These are phyloP conservation scores for Phytopythium mirpurense DNA, from an alignment of 352 stramenopile genomes.

Conservation along the genomic window DNA sequence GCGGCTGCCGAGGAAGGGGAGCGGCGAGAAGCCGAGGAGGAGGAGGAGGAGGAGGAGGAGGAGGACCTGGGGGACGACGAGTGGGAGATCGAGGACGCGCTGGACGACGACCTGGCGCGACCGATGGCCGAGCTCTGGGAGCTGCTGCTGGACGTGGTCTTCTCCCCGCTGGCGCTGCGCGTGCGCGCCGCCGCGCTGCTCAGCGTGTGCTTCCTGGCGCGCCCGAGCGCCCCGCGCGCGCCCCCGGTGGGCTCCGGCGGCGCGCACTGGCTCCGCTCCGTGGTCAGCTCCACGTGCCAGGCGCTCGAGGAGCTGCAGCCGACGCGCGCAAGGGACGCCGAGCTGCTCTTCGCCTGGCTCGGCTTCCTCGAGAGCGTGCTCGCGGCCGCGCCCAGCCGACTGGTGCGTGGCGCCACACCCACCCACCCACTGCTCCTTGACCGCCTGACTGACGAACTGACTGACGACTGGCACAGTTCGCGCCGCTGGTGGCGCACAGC, in stretches of 20 bases:
- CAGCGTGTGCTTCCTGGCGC: slow-evolving; percentile 31
- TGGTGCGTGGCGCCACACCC: too few species aligned
- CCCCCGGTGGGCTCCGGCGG: slow-evolving; percentile 9
- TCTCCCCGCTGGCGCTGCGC: slow-evolving; percentile 55
- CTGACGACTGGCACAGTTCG: slow-evolving; percentile 18
- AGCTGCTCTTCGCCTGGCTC: slow-evolving; percentile 55
- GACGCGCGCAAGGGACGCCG: slow-evolving; percentile 26
- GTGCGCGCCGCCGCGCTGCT: slow-evolving; percentile 58
- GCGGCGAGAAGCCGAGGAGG: background rate
- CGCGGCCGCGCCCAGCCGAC: slow-evolving; percentile 26
- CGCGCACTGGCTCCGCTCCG: slow-evolving; percentile 48
- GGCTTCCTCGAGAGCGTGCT: slow-evolving; percentile 56
- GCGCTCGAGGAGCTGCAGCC: slow-evolving; percentile 52
- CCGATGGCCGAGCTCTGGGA: slow-evolving; percentile 35
- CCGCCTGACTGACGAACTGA: background rate
- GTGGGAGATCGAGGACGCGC: slow-evolving; percentile 11
- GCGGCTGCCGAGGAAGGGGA: too few species aligned
- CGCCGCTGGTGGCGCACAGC: slow-evolving; percentile 28
- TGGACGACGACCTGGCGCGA: too few species aligned
- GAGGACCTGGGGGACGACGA: background rate
- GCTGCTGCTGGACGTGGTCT: slow-evolving; percentile 64
- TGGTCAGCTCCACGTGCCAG: slow-evolving; percentile 72
- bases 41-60: background rate
- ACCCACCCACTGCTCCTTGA: too few species aligned
- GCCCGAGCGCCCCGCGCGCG: slow-evolving; percentile 16